phyloP scores from a whole-genome alignment of 1,284 basidiomycete species.

The Trametes sp. region DNA sequence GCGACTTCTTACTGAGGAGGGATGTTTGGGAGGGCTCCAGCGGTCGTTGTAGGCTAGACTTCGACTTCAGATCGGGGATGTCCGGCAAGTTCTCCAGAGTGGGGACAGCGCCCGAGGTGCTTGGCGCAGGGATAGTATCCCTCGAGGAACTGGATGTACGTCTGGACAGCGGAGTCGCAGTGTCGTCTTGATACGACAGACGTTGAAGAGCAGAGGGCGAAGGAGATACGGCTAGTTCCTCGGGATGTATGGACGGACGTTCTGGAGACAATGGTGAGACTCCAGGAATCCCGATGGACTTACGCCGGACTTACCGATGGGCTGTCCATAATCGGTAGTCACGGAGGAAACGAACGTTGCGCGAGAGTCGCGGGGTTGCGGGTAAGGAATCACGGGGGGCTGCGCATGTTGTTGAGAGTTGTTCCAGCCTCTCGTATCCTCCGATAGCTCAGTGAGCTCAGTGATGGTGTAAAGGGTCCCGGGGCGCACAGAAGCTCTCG shows the following conservation, averaged over 20 bases:
- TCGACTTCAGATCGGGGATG: constrained; percentile 61
- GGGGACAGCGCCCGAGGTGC: constrained; percentile 47
- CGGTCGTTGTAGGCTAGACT: constrained; percentile 45
- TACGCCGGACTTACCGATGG: constrained; percentile 56
- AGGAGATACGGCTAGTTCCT: constrained; percentile 67
- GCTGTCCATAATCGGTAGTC: constrained; percentile 68
- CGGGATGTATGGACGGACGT: constrained; percentile 53
- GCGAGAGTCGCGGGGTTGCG: constrained; percentile 20
- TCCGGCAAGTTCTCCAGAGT: constrained; percentile 60
- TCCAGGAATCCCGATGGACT: neutral
- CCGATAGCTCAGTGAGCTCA: constrained; percentile 70
- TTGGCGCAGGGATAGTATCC: constrained; percentile 46
- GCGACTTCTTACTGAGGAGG: constrained; percentile 31
- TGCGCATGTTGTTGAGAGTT: constrained; percentile 1
- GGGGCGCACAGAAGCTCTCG: constrained; percentile 20
- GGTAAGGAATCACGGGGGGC: neutral
- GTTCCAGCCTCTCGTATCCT: constrained; percentile 57
- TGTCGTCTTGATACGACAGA: constrained; percentile 67
- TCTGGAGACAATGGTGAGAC: constrained; percentile 13
- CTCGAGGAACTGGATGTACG: constrained; percentile 47
- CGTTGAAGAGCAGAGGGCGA: constrained; percentile 76
- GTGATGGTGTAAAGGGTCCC: constrained; percentile 63
- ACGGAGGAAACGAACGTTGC: constrained; percentile 41
- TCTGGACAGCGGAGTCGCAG: constrained; percentile 50
- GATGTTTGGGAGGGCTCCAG: constrained; percentile 33